These are phyloP conservation scores for Pulveroboletus sp. DNA, from an alignment of 768 basidiomycete genomes.

Conservation along the genomic window DNA sequence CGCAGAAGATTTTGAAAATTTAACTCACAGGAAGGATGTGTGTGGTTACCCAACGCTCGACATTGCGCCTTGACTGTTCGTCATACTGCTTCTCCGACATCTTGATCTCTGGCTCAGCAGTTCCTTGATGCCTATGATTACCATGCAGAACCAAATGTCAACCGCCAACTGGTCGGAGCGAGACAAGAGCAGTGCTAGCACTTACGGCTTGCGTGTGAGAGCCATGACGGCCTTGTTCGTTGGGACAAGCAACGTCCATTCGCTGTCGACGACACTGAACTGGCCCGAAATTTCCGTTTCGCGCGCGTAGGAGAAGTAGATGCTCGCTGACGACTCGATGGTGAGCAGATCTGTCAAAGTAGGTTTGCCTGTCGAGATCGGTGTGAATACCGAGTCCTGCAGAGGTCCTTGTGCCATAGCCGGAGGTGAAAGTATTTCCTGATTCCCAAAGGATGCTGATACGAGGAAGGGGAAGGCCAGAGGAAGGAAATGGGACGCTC, in stretches of 20 bases:
- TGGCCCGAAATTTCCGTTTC: constrained; percentile 60
- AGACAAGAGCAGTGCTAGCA: constrained; percentile 26
- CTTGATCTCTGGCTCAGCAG: constrained; percentile 45
- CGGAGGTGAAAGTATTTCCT: constrained; percentile 21
- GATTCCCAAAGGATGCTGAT: constrained; percentile 28
- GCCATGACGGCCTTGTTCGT: constrained; percentile 89
- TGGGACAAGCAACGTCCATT: constrained; percentile 70
- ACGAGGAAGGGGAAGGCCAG: constrained; percentile 31
- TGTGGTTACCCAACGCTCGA: constrained; percentile 76
- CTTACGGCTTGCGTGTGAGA: constrained; percentile 78
- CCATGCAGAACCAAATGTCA: background rate
- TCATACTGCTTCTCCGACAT: constrained; percentile 71
- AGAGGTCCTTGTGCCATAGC: constrained; percentile 10
- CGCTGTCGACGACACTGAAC: constrained; percentile 34
- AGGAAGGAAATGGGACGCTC: constrained; percentile 16
- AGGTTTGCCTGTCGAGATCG: constrained; percentile 46
- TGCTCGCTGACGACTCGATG: constrained; percentile 70
- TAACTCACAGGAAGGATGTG: constrained; percentile 79
- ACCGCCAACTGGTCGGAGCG: background rate
- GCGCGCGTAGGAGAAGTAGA: constrained; percentile 82
- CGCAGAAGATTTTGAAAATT: background rate
- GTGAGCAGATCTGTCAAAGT: constrained; percentile 76
- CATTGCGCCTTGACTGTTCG: constrained; percentile 55
- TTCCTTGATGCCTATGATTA: constrained; percentile 57
- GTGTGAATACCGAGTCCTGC: constrained; percentile 23